Conservation (phyloP, 331 rosid species). For the Malus hybrid region DNA sequence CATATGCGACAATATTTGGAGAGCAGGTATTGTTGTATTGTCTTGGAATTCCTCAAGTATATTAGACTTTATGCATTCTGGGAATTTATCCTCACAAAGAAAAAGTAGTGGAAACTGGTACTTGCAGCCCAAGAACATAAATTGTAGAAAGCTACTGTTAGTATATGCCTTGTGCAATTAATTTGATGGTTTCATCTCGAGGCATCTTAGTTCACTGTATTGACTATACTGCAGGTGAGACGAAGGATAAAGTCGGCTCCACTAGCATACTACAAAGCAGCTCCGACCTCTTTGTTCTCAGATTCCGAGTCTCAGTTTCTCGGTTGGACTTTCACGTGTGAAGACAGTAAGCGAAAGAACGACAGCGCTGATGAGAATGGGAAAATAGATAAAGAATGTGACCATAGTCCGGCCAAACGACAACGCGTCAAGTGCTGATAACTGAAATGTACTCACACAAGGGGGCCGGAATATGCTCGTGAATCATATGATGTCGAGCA, state of each 20-base stretch:
- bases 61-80: background rate
- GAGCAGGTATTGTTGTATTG: constrained; percentile 54
- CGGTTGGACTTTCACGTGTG: constrained; percentile 72
- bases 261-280: constrained; percentile 67
- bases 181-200: background rate
- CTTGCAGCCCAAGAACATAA: background rate
- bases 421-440: constrained; percentile 21
- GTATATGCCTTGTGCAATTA: background rate
- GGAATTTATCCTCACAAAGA: background rate
- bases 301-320: constrained; percentile 57
- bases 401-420: constrained; percentile 33
- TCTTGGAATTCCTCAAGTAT: background rate
- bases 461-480: background rate
- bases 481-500: background rate
- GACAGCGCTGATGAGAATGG: constrained; percentile 11
- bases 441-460: background rate
- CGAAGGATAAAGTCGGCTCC: constrained; percentile 92
- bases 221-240: constrained; percentile 42
- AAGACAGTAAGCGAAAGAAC: constrained; percentile 27
- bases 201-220: background rate
- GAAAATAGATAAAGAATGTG: constrained; percentile 2
- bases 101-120: background rate
- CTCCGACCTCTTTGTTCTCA: constrained; percentile 62
- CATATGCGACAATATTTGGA: constrained; percentile 84
- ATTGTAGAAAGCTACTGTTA: background rate